These are phyloP conservation scores for Yamadazyma diospyri DNA, from an alignment of 1,139 yeast species.

Conservation along the genomic window DNA sequence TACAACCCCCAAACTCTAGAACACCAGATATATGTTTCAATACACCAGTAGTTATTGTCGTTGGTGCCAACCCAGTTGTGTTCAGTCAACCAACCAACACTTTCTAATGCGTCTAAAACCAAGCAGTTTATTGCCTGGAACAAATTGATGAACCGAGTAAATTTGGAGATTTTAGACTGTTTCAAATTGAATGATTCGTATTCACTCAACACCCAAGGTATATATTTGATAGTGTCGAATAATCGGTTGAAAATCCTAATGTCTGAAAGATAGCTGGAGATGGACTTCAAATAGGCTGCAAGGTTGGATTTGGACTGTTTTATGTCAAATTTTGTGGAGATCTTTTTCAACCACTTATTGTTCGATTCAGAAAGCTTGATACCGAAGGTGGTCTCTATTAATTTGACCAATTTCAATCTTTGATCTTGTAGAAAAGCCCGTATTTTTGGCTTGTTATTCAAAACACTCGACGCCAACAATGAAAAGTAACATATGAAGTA, in stretches of 20 bases:
- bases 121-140: constrained; percentile 43
- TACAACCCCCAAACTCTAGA: constrained; percentile 58
- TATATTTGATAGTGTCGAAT: constrained; percentile 48
- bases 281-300: constrained; percentile 37
- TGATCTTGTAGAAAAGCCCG: constrained; percentile 28
- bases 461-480: constrained; percentile 35
- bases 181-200: constrained; percentile 23
- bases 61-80: constrained; percentile 51
- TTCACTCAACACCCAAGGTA: constrained; percentile 49
- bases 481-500: constrained; percentile 46
- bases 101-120: constrained; percentile 49
- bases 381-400: constrained; percentile 17
- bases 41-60: constrained; percentile 42
- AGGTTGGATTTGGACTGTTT: constrained; percentile 21
- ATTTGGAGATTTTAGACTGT: constrained; percentile 22
- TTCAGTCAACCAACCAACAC: constrained; percentile 56
- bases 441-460: constrained; percentile 38
- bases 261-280: constrained; percentile 49
- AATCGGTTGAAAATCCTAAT: constrained; percentile 53
- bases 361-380: constrained; percentile 17
- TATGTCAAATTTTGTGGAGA: constrained; percentile 5
- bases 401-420: constrained; percentile 19
- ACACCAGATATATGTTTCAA: constrained; percentile 47
- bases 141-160: constrained; percentile 36
- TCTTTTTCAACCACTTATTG: constrained; percentile 14